Evolutionary conservation across 805 yeast genomes (phyloP), one percentile per base, ranked within the genome.

Genomic region (Suhomyces sp.): DNA sequence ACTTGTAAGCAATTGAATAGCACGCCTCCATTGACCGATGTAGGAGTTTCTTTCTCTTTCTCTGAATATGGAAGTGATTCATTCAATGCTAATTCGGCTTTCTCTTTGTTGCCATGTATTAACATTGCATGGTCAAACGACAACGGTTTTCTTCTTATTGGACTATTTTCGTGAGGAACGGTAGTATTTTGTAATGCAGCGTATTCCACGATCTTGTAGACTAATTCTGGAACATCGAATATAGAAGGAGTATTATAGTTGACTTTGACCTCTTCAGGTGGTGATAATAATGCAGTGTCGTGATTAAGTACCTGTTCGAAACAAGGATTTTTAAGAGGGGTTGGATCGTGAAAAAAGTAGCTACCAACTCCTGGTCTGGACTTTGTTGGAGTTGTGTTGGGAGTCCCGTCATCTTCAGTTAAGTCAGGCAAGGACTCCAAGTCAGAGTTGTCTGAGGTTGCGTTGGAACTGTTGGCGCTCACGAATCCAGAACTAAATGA

Each of bases 181-280:
- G 58, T 53, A 1, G 72, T 65, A 37, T 50, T 53, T 40, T 70
- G 75, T 17, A 63, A 57, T 38, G 83, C 88, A n/a, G 83, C 81
- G 51, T 67, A 77, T 17, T 65, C 61, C 15, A 86, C 58, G 9
- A 88, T 83, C 36, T 70, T 67, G 41, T 68, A 58, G 11, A 88
- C 65, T 34, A 88, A 81, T 56, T 88, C 96, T 0, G 96, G 95
- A 22, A 83, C 79, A 33, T 70, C 66, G 50, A 88, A 83, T 6
- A 88, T 81, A 48, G 56, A 65, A 59, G 48, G 51, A 4, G 38
- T 15, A 4, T 13, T 13, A 15, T 15, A 18, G 11, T 6, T 12
- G 9, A 12, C 14, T 31, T 15, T 24, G 6, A 10, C 24, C 26
- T 19, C 24, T 4, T 20, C 10, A 5, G 35, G 29, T 5, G 30